A percentile compares a stretch with the other conserved stretches of the same genome.
Evolutionary conservation across 1,284 basidiomycete species (phyloP).

Genomic region (Psilocybe mexicana): DNA sequence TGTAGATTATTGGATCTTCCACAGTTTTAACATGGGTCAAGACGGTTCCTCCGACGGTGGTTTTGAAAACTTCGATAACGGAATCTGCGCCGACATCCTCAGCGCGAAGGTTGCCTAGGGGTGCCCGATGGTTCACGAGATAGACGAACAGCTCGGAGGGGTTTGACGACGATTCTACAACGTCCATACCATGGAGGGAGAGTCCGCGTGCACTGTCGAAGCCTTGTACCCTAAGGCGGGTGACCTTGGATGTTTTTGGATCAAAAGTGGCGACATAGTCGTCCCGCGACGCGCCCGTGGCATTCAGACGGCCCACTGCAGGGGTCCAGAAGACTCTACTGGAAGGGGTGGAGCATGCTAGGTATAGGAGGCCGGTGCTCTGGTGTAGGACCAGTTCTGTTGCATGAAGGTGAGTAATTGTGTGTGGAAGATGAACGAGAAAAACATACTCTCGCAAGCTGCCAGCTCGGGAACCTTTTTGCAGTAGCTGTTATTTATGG

Average conservation of each 20-base stretch:
- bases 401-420: neutral
- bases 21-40: slow-evolving; percentile 63
- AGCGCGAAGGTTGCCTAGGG: slow-evolving; percentile 39
- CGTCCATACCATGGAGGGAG: slow-evolving; percentile 72
- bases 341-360: slow-evolving; percentile 63
- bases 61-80: slow-evolving; percentile 71
- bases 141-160: slow-evolving; percentile 62
- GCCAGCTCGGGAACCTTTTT: slow-evolving; percentile 49
- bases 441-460: slow-evolving; percentile 63
- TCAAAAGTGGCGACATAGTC: slow-evolving; percentile 71
- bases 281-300: slow-evolving; percentile 39
- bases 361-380: slow-evolving; percentile 61
- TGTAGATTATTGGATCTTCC: slow-evolving; percentile 54
- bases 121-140: slow-evolving; percentile 64
- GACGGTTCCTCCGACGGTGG: slow-evolving; percentile 42
- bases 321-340: slow-evolving; percentile 62
- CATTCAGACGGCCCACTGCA: slow-evolving; percentile 43
- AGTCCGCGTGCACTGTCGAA: slow-evolving; percentile 46
- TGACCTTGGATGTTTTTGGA: slow-evolving; percentile 45
- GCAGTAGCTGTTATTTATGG: slow-evolving; percentile 51
- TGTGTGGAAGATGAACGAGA: neutral
- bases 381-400: slow-evolving; percentile 34
- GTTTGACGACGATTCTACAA: slow-evolving; percentile 54
- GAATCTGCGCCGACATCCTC: slow-evolving; percentile 66
- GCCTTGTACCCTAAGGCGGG: slow-evolving; percentile 44